Evolutionary conservation across 192 early-diverging fungal genomes (phyloP), one percentile per base, ranked within the genome.

Genomic region (Phlyctochytrium bullatum): DNA sequence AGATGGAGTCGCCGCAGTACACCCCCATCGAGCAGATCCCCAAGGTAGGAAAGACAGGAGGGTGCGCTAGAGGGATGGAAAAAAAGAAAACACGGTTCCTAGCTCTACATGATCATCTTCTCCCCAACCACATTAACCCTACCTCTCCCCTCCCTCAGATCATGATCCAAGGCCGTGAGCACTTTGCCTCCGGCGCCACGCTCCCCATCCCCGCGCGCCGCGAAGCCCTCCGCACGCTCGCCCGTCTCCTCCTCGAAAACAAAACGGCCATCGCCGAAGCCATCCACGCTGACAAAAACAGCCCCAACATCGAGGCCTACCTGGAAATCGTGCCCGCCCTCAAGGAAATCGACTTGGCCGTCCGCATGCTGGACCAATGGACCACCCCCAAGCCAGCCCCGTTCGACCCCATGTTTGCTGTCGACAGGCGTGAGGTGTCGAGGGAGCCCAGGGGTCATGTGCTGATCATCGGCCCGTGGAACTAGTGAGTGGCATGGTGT

Each of bases 381-480:
- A 36, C 50, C 14, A 54, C 64, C 50, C 74, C 74, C 24, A 51
- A 67, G 51, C 24, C 25, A 16, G 69, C 67, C n/a, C 3, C 23
- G 31, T 25, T 69, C 17, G 64, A 56, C 2, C 20, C 65, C 3
- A 20, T 69, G n/a, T 56, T 34, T 23, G 57, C 50, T 27, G 17
- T 59, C 3, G 73, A 64, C 50, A 58, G 27, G 3, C 29, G 33
- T 16, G 34, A 72, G 33, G 65, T 81, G 23, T 54, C 54, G 2
- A 27, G 66, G 2, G 88, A 91, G 27, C 93, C 95, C 2, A 74
- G 86, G 58, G 93, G 93, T 61, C 76, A 86, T 6, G 87, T 88
- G 16, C 73, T 89, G 56, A 72, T 90, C 58, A 80, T 93, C 53
- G 85, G 82, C 24, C 67, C 83, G 31, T 88, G 85, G 87, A 88